Evolutionary conservation across 1,139 yeast species (phyloP), one percentile per base, ranked within the genome.

Genomic region (Yarrowia galli): DNA sequence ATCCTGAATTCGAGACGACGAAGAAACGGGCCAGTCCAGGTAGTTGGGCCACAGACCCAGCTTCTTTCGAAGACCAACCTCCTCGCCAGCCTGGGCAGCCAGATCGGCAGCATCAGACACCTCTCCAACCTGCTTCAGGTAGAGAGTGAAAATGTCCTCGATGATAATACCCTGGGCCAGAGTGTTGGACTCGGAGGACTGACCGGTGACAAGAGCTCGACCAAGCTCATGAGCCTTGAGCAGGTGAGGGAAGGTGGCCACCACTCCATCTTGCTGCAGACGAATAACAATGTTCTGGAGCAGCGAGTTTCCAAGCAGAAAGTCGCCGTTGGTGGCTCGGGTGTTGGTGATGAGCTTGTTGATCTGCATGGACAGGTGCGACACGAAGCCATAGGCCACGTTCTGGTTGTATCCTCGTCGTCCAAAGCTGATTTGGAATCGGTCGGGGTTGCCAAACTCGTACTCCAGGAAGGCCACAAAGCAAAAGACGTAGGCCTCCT

Each of bases 401-500:
- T 66, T 65, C 67, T 71, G 71, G 51, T 58, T 58, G 64, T 58
- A 58, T 18, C 64, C 64, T 0, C 64, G 64, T 25, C 66, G 54
- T 1, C 56, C 56, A 36, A 48, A 46, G 25, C 66, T 28, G n/a
- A 48, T 61, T 25, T 46, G 56, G 66, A 61, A 61, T 20, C 66
- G 42, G 35, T 61, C 56, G 16, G 66, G 66, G 66, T 68, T 69
- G 15, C 74, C 54, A 4, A 71, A 67, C 22, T 69, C 69, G 51
- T 69, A 60, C 22, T 70, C 61, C 60, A 76, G 56, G 54, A 72
- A 78, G 8, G 72, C 67, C 13, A 71, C 61, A 56, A 79, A 74
- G 4, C 75, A 72, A 10, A 68, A 58, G 10, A 74, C 71, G 65
- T 74, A 79, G 18, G 74, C 71, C 18, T 67, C 69, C 18, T 78